phyloP scores from a whole-genome alignment of 495 filamentous ascomycete genomes.

The Penicillium paxilli region DNA sequence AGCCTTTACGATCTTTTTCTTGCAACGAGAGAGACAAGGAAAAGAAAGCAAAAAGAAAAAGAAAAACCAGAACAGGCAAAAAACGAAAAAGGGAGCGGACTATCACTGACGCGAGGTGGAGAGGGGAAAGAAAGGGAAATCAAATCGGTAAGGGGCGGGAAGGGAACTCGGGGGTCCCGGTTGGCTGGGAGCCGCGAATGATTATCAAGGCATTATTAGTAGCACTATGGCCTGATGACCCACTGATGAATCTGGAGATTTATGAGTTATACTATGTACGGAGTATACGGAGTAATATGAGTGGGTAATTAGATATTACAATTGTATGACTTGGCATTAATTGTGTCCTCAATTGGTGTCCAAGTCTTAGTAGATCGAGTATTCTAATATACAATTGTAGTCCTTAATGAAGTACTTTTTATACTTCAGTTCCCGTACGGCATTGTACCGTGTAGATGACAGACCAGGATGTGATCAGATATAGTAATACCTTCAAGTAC shows the following conservation, averaged over 20 bases:
- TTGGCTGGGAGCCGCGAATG: conserved; percentile 1
- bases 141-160: conserved; percentile 29
- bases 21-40: conserved; percentile 4
- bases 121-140: conserved; percentile 17
- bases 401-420: too few relatives aligned
- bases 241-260: background rate
- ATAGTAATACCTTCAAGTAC: too few relatives aligned
- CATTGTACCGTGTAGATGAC: conserved; percentile 1
- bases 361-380: too few relatives aligned
- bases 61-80: conserved; percentile 4
- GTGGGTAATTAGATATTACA: too few relatives aligned
- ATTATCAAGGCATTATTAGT: background rate
- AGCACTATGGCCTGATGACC: background rate
- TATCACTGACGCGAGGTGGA: conserved; percentile 9
- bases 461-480: too few relatives aligned
- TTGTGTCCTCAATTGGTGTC: too few relatives aligned
- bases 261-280: background rate
- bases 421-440: background rate
- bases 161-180: conserved; percentile 15
- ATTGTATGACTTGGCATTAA: too few relatives aligned
- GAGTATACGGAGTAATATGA: too few relatives aligned
- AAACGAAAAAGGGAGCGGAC: background rate
- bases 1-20: conserved; percentile 7
- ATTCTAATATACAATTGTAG: too few relatives aligned
- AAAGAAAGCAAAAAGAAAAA: conserved; percentile 5